A percentile compares a stretch with the other conserved stretches of the same genome.
phyloP scores from a whole-genome alignment of 1,284 basidiomycete species.

The Cutaneotrichosporon sp. region DNA sequence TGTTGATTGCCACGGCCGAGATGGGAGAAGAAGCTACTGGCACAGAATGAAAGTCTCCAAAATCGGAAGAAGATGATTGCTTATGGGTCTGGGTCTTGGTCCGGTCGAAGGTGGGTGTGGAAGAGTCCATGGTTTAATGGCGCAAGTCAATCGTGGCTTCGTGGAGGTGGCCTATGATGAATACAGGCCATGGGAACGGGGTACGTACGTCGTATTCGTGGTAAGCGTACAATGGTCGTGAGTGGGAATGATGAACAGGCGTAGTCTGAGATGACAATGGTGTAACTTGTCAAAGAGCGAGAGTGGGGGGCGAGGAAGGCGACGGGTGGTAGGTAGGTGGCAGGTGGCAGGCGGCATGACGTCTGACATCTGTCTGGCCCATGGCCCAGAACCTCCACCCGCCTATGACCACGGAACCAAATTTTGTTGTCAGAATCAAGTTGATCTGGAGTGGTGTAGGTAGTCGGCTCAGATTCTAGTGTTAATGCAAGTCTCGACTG shows the following conservation, averaged over 20 bases:
- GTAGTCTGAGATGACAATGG: constrained; percentile 1
- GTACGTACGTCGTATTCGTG: background rate
- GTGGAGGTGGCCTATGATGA: background rate
- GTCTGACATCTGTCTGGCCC: background rate
- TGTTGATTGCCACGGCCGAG: background rate
- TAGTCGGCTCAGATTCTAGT: background rate
- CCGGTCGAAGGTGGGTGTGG: background rate
- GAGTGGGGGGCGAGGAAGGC: background rate
- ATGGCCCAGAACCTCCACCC: background rate
- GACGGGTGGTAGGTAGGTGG: too few relatives aligned
- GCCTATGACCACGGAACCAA: background rate
- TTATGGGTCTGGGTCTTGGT: constrained; percentile 8
- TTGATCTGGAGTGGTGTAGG: background rate
- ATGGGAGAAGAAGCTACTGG: background rate
- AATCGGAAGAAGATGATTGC: constrained; percentile 22
- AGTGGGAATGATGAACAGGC: background rate
- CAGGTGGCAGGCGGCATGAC: background rate
- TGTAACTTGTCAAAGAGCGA: background rate
- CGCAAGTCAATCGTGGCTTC: background rate
- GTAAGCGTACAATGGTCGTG: background rate
- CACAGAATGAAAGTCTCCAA: constrained; percentile 28
- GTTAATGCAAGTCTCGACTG: background rate
- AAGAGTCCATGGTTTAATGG: background rate
- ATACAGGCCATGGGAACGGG: background rate
- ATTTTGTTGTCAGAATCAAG: background rate